Evolutionary conservation across 2,329 filamentous ascomycete genomes (phyloP).

Genomic region (Pseudogymnoascus sp.): DNA sequence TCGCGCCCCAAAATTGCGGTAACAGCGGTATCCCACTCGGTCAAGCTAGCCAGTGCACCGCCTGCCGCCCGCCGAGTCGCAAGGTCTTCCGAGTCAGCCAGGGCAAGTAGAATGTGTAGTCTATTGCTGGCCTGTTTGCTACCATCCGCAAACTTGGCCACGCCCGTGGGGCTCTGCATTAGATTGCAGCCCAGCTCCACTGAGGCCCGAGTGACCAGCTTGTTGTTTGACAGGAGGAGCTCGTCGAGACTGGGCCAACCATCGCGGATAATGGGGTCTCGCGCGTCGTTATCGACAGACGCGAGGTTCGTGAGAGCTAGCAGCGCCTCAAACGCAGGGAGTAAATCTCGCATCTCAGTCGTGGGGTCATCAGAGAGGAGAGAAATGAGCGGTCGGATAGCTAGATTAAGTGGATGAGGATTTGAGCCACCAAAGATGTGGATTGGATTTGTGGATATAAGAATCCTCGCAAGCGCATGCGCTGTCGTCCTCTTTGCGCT

Average conservation of each 20-base stretch:
- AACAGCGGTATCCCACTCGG: constrained; percentile 67
- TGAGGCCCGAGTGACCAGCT: constrained; percentile 68
- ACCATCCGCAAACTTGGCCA: constrained; percentile 60
- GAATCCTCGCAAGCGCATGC: constrained; percentile 73
- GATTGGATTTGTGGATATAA: constrained; percentile 77
- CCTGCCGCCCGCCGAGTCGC: constrained; percentile 76
- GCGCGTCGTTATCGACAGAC: constrained; percentile 57
- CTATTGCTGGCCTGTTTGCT: constrained; percentile 61
- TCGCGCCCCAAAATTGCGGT: constrained; percentile 57
- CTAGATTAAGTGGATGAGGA: constrained; percentile 65
- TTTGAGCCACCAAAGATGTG: constrained; percentile 74
- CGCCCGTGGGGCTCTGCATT: constrained; percentile 58
- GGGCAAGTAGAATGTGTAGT: constrained; percentile 74
- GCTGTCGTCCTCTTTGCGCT: constrained; percentile 52
- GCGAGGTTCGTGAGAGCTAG: constrained; percentile 93
- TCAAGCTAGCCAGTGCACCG: constrained; percentile 78
- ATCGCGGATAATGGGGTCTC: constrained; percentile 60
- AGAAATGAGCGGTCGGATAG: constrained; percentile 71
- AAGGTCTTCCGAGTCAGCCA: constrained; percentile 77
- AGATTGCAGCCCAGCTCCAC: constrained; percentile 91
- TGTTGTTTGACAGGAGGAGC: constrained; percentile 67
- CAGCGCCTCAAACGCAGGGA: constrained; percentile 83
- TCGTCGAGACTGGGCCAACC: constrained; percentile 76
- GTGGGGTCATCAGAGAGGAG: constrained; percentile 61
- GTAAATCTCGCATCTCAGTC: constrained; percentile 61